A percentile compares a stretch with the other conserved stretches of the same genome.
phyloP scores from a whole-genome alignment of 2,329 filamentous ascomycete genomes.

The Clarireedia homoeocarpa region DNA sequence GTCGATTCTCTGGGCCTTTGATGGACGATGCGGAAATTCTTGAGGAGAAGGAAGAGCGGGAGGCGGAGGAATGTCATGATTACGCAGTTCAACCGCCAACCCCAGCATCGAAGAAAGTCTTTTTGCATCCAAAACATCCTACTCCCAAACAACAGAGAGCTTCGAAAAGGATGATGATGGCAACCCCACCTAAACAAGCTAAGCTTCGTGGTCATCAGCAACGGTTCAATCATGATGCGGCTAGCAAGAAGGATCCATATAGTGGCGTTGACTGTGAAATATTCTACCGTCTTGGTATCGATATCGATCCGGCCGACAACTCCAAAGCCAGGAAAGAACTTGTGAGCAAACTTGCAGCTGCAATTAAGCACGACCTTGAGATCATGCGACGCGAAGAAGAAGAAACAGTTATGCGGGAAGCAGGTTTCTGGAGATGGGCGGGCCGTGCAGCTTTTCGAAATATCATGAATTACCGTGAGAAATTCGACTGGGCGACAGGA shows the following conservation, averaged over 20 bases:
- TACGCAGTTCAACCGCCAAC: slow-evolving; percentile 1
- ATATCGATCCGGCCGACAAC: slow-evolving; percentile 16
- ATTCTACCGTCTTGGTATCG: slow-evolving; percentile 24
- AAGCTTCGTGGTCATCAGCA: slow-evolving; percentile 16
- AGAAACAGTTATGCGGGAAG: slow-evolving; percentile 22
- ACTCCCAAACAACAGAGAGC: slow-evolving; percentile 24
- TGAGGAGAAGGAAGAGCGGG: background rate
- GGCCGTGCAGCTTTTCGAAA: slow-evolving; percentile 19
- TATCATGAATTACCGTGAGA: slow-evolving; percentile 17
- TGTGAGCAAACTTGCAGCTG: slow-evolving; percentile 20
- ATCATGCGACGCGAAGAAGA: slow-evolving; percentile 21
- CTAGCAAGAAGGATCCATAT: slow-evolving; percentile 12
- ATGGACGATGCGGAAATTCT: background rate
- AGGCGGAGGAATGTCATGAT: background rate
- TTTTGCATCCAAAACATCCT: slow-evolving; percentile 14
- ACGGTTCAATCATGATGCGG: slow-evolving; percentile 12
- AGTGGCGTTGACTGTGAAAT: slow-evolving; percentile 22
- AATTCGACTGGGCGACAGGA: slow-evolving; percentile 26
- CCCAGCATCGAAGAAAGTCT: slow-evolving; percentile 2
- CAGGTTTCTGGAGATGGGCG: slow-evolving; percentile 29
- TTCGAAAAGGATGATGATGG: slow-evolving; percentile 15
- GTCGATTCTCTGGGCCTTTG: background rate
- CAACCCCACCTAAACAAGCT: slow-evolving; percentile 13
- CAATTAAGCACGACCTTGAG: slow-evolving; percentile 24
- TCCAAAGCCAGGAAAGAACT: slow-evolving; percentile 23